Percentiles rank a stretch among this genome's conserved stretches.
These are phyloP conservation scores for Fusarium hostae DNA, from an alignment of 2,329 filamentous ascomycete genomes.

Conservation along the genomic window DNA sequence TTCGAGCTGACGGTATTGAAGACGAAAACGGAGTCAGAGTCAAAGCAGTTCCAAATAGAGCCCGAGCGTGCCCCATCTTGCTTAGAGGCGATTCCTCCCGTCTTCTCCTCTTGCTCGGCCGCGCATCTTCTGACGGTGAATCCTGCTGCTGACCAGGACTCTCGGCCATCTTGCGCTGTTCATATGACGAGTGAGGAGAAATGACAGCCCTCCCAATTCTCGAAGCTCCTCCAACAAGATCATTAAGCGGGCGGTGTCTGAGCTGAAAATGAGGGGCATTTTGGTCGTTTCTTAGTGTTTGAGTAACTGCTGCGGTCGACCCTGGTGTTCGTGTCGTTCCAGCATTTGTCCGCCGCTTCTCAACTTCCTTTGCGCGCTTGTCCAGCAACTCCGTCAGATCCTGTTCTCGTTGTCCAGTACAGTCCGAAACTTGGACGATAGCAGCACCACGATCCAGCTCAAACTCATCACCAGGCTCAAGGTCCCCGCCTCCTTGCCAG, in stretches of 20 bases:
- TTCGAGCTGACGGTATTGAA: constrained; percentile 23
- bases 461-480: constrained; percentile 85
- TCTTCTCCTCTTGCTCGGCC: constrained; percentile 46
- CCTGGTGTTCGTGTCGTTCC: constrained; percentile 52
- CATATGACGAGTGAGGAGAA: constrained; percentile 49
- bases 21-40: constrained; percentile 44
- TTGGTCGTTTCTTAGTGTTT: constrained; percentile 35
- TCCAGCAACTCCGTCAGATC: constrained; percentile 81
- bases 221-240: constrained; percentile 46
- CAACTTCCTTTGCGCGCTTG: constrained; percentile 70
- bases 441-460: constrained; percentile 79
- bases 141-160: constrained; percentile 24
- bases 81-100: constrained; percentile 47
- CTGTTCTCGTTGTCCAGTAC: constrained; percentile 76
- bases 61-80: constrained; percentile 49
- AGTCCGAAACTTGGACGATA: constrained; percentile 83
- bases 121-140: constrained; percentile 27
- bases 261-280: constrained; percentile 50
- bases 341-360: constrained; percentile 58
- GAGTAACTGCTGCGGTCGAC: constrained; percentile 36
- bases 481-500: constrained; percentile 74
- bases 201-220: constrained; percentile 50
- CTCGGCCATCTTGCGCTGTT: constrained; percentile 43
- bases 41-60: constrained; percentile 50
- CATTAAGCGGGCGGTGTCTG: constrained; percentile 58